phyloP scores from a whole-genome alignment of 306 rosid species.

The Cucumis melo region DNA sequence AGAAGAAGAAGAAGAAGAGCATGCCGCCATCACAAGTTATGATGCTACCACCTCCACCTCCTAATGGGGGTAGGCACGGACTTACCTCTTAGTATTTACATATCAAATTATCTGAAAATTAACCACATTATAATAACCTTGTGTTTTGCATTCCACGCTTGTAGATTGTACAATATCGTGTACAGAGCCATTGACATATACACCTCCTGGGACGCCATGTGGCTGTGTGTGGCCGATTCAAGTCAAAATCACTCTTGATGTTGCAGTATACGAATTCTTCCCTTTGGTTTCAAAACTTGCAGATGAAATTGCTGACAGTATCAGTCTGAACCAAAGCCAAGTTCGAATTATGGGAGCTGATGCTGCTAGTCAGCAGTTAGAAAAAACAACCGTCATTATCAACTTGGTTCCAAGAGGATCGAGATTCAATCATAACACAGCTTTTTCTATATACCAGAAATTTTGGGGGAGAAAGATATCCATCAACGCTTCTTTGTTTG shows the following conservation, averaged over 20 bases:
- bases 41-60: constrained; percentile 84
- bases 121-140: not conserved
- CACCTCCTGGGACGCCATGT: constrained; percentile 71
- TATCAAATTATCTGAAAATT: not conserved
- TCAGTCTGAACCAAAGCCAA: constrained; percentile 58
- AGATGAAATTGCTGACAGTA: constrained; percentile 57
- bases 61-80: constrained; percentile 48
- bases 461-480: constrained; percentile 62
- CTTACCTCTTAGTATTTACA: constrained; percentile 4
- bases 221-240: constrained; percentile 87
- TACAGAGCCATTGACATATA: constrained; percentile 73
- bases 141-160: constrained; percentile 10
- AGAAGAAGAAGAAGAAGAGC: constrained; percentile 38
- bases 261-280: constrained; percentile 63
- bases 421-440: constrained; percentile 41
- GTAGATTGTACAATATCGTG: constrained; percentile 74
- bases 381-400: constrained; percentile 57
- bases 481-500: constrained; percentile 48
- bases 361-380: constrained; percentile 61
- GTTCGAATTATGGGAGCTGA: constrained; percentile 92
- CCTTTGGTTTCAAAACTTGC: constrained; percentile 67
- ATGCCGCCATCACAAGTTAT: constrained; percentile 52
- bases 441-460: constrained; percentile 47
- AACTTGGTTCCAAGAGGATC: constrained; percentile 65
- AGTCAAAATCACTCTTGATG: constrained; percentile 46